Conservation (phyloP, 805 yeast species). For the Pichia membranifaciens region DNA sequence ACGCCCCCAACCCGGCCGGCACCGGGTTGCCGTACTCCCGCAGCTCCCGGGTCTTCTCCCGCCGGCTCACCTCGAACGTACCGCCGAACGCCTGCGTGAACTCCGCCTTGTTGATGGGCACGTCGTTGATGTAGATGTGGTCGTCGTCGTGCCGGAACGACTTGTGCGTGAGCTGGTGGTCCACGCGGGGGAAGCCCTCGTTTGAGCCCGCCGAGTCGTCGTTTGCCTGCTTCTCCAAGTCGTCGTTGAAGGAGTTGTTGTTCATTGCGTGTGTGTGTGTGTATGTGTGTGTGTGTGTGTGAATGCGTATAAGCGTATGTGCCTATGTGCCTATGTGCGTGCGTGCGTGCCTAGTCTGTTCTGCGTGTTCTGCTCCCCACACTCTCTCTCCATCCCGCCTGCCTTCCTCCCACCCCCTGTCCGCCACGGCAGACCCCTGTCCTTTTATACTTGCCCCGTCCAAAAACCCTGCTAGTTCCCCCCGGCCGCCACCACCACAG, state of each 20-base stretch:
- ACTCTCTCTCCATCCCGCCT: neutral
- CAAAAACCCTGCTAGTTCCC: too few species aligned
- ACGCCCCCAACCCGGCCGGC: conserved; percentile 49
- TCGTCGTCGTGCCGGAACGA: conserved; percentile 37
- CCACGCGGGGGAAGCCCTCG: conserved; percentile 9
- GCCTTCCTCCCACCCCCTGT: too few species aligned
- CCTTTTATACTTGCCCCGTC: too few species aligned
- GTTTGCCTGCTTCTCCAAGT: conserved; percentile 23
- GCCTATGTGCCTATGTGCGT: too few species aligned
- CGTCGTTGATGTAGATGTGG: conserved; percentile 37
- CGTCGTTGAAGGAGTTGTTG: conserved; percentile 21
- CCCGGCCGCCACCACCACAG: too few species aligned
- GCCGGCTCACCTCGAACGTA: conserved; percentile 39
- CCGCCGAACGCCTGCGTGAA: conserved; percentile 63
- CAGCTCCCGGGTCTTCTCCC: conserved; percentile 23
- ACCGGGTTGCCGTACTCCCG: conserved; percentile 41
- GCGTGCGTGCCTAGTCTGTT: too few species aligned
- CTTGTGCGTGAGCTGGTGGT: conserved; percentile 11
- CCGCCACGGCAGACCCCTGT: too few species aligned
- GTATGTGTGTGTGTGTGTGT: too few species aligned
- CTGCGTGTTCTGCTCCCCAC: too few species aligned
- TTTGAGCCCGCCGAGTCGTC: neutral
- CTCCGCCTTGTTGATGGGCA: conserved; percentile 45
- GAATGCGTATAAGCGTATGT: too few species aligned
- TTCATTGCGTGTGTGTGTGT: neutral